Evolutionary conservation across 177 flowering plant genomes (phyloP).

Genomic region (Tripterygium wilfordii): DNA sequence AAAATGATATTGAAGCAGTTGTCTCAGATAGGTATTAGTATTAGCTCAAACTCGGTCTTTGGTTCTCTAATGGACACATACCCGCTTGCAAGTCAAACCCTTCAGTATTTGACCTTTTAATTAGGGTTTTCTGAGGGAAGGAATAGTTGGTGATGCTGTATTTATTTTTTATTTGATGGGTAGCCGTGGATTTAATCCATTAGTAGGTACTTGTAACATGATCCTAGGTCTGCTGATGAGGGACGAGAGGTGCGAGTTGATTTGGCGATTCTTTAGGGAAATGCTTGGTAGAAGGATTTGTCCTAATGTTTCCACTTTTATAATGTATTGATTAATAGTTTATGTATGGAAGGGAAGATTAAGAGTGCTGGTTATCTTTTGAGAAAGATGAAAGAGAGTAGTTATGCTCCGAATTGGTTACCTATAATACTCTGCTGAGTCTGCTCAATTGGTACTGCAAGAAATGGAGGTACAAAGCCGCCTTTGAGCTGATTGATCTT

Average conservation of each 20-base stretch:
- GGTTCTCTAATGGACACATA: constrained; percentile 67
- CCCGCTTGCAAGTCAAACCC: constrained; percentile 77
- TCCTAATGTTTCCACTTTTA: constrained; percentile 67
- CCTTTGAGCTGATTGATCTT: constrained; percentile 52
- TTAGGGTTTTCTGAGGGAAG: constrained; percentile 51
- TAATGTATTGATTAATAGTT: constrained; percentile 52
- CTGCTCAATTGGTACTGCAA: constrained; percentile 81
- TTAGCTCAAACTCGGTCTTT: constrained; percentile 41
- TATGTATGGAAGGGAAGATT: constrained; percentile 66
- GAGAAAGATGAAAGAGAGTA: constrained; percentile 69
- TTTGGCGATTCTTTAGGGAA: constrained; percentile 67
- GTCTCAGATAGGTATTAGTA: constrained; percentile 29
- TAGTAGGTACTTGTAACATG: constrained; percentile 60
- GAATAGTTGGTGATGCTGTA: constrained; percentile 43
- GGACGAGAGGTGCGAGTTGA: constrained; percentile 20
- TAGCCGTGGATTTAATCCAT: constrained; percentile 57
- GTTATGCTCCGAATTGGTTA: constrained; percentile 58
- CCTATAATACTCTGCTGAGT: constrained; percentile 77
- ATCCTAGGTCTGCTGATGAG: constrained; percentile 44
- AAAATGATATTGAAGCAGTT: constrained; percentile 47
- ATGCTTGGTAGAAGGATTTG: constrained; percentile 50
- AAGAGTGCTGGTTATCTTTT: constrained; percentile 57
- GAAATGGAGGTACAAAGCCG: constrained; percentile 62
- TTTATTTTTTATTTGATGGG: constrained; percentile 51
- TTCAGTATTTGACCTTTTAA: constrained; percentile 71